Evolutionary conservation across 2,329 filamentous ascomycete species (phyloP), one percentile per base, ranked within the genome.

Genomic region (Ophiostoma ips): DNA sequence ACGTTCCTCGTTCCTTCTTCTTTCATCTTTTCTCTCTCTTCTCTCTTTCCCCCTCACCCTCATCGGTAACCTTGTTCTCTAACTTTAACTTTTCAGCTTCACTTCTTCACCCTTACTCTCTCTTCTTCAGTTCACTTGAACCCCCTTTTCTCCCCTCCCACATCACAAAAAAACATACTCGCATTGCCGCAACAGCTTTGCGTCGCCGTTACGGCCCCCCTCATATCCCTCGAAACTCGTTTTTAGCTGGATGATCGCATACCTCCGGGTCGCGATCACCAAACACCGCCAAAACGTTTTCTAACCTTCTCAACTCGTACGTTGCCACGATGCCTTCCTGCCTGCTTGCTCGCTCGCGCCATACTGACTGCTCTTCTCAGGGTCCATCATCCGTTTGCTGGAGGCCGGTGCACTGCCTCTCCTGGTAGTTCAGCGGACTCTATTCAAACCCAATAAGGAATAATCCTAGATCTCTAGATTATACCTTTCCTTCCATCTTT

Each of bases 301-400:
- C 88, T 76, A 95, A 94, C 73, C 84, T 94, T 62, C 83, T 95
- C 61, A 92, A 92, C 79, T 95, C 88, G 89, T 95, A 78, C 68
- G 87, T 65, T 16, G 5, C 41, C 16, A 11, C n/a, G 16, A 13
- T 18, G 16, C 36, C 13, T 21, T 16, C 33, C n/a, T 34, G 47
- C 21, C 43, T 31, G 19, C 2, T 38, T 34, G 19, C 16, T 18
- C 13, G 8, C 11, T 6, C 7, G 2, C 3, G 6, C 8, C 18
- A 4, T 11, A 15, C 18, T 33, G 50, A 35, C 50, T 50, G 43
- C 51, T 46, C 15, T 48, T 19, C 15, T 2, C 66, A 95, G 89
- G 68, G 78, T 82, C 70, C 88, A 95, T 73, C 84, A 95, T 80
- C 86, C 88, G 76, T 94, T 88, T 82, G 89, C 90, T 78, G 84